Evolutionary conservation across 371 early-diverging fungal genomes (phyloP).

Genomic region (Mucor lusitanicus): DNA sequence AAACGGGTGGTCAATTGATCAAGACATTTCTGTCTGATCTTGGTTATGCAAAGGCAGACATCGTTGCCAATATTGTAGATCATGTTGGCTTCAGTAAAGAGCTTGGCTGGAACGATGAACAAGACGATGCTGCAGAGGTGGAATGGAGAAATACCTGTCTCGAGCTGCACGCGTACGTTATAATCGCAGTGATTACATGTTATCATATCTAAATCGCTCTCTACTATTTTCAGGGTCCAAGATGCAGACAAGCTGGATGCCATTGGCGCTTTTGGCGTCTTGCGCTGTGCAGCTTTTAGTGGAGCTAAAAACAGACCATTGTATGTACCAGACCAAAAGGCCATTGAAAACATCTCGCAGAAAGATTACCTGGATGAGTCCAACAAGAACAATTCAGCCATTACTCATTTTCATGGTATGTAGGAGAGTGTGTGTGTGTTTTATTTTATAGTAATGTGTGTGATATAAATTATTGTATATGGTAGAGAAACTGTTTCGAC

Average conservation of each 20-base stretch:
- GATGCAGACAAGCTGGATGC: constrained; percentile 86
- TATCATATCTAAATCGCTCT: neutral
- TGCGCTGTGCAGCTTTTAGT: constrained; percentile 76
- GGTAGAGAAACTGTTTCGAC: constrained; percentile 64
- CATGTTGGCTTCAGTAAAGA: constrained; percentile 78
- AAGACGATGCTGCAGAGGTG: constrained; percentile 30
- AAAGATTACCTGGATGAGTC: constrained; percentile 54
- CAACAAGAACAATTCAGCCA: constrained; percentile 54
- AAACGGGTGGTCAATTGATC: constrained; percentile 48
- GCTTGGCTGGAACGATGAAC: constrained; percentile 52
- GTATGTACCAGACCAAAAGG: constrained; percentile 54
- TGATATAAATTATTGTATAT: neutral
- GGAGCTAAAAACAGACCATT: constrained; percentile 66
- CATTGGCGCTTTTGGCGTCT: constrained; percentile 80
- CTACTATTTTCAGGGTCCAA: constrained; percentile 55
- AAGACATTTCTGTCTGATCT: constrained; percentile 45
- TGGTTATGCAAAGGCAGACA: constrained; percentile 38
- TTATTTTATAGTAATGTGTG: neutral
- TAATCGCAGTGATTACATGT: neutral
- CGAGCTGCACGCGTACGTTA: constrained; percentile 63
- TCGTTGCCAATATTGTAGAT: constrained; percentile 63
- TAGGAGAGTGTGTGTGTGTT: neutral
- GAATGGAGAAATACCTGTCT: constrained; percentile 59
- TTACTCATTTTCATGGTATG: constrained; percentile 73
- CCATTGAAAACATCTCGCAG: constrained; percentile 53